Base-by-base conservation (phyloP, 2,329 filamentous ascomycete genomes). In the Fusarium nygamai region DNA sequence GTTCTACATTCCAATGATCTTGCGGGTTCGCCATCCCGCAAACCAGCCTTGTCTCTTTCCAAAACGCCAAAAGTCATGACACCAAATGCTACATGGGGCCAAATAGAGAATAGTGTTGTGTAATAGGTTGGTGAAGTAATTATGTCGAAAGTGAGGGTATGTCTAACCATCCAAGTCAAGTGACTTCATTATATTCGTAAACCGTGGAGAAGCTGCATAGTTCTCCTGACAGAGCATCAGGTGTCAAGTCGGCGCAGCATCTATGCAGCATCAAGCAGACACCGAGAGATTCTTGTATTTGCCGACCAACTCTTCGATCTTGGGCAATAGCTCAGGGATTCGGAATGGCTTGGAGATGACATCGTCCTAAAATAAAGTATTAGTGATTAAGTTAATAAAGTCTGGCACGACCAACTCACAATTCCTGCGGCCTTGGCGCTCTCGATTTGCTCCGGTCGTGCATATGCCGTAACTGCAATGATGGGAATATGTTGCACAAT, bases 401-500 rank as follows among this genome's bases (percentile, higher is more conserved):
- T 19, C 17, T 34, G 17, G 11, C n/a, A 39, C 16, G 8, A 20
- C 36, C 12, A 48, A 86, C 89, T 85, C 83, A 92, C 92, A 84
- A 95, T 94, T 43, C 93, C 93, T 29, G 92, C 92, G 63, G 88
- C 86, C 78, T 93, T 89, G 61, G 93, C 93, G 73, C 88, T 91
- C 74, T 89, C 87, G 67, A 94, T 92, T 82, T 95, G 93, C 84
- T 94, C 92, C 9, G 89, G 88, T 78, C 93, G 86, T 43, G 92
- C 93, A 81, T 95, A 95, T 5, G 93, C 93, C 43, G 93, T 95
- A n/a, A 93, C 92, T n/a, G 92, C 92, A 75, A 94, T 93, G 75
- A 94, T 93, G 6, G 92, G 92, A n/a, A 94, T 89, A 77, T 94
- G 92, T 57, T 86, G 84, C 24, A 87, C 85, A 54, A 93, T 88